These are phyloP conservation scores for Globisporangium echinulatum DNA, from an alignment of 352 stramenopile species.

Conservation along the genomic window DNA sequence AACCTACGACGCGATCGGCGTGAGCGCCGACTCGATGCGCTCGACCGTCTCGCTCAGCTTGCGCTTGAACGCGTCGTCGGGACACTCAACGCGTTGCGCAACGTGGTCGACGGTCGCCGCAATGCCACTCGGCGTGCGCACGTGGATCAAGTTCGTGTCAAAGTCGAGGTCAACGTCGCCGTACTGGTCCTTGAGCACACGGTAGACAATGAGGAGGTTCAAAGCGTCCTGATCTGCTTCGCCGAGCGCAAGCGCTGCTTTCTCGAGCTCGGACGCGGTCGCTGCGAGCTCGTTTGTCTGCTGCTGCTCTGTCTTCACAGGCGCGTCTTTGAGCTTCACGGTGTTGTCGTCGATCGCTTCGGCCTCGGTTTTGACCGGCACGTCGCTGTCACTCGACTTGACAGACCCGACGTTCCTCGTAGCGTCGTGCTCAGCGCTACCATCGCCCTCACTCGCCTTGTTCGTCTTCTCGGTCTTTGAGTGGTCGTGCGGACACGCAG, in stretches of 20 bases:
- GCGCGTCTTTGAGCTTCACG: conserved; percentile 12
- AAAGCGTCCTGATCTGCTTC: conserved; percentile 72
- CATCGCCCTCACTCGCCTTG: conserved; percentile 16
- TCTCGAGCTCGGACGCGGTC: conserved; percentile 31
- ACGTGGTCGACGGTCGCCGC: conserved; percentile 60
- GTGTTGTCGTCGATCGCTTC: conserved; percentile 13
- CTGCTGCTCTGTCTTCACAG: conserved; percentile 18
- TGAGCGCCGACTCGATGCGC: conserved; percentile 60
- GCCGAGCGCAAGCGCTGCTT: conserved; percentile 58
- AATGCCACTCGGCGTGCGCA: conserved; percentile 69
- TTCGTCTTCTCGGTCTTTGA: conserved; percentile 21
- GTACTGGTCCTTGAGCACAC: conserved; percentile 82
- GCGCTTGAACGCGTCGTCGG: conserved; percentile 55
- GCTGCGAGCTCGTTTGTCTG: conserved; percentile 10
- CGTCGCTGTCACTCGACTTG: conserved; percentile 13
- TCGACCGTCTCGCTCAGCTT: conserved; percentile 66
- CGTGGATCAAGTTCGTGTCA: conserved; percentile 86
- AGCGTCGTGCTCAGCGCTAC: conserved; percentile 11
- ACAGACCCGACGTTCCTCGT: conserved; percentile 10
- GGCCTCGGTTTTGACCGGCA: conserved; percentile 16
- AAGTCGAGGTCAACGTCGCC: conserved; percentile 82
- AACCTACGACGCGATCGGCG: conserved; percentile 38
- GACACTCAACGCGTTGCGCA: conserved; percentile 58
- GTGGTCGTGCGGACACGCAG: conserved; percentile 76
- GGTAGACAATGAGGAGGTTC: conserved; percentile 80